A percentile compares a stretch with the other conserved stretches of the same genome.
Conservation (phyloP, 179 eudicot genomes). For the Heliamphora ciliata region DNA sequence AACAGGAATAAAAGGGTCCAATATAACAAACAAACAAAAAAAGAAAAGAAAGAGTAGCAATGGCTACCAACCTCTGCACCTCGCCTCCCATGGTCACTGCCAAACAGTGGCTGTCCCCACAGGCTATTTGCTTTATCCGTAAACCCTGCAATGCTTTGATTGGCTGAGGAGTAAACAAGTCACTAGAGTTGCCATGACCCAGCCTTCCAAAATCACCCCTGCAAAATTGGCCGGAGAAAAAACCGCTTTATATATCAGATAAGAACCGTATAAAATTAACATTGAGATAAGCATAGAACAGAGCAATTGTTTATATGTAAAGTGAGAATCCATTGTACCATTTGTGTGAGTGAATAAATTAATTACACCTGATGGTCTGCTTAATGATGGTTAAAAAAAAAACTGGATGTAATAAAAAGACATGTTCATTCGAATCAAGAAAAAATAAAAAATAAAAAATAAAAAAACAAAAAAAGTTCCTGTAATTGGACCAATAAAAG, state of each 20-base stretch:
- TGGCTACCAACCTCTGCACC: conserved; percentile 64
- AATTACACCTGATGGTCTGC: background rate
- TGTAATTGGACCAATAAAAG: too few species aligned
- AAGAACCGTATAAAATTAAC: background rate
- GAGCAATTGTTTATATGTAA: background rate
- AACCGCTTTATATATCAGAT: background rate
- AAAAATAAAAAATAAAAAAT: too few species aligned
- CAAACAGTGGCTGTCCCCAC: conserved; percentile 97
- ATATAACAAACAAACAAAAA: background rate
- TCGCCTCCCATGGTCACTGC: conserved; percentile 86
- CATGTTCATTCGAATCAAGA: too few species aligned
- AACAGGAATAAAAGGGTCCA: background rate
- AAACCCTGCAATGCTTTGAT: conserved; percentile 68
- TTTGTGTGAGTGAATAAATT: background rate
- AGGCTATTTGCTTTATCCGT: conserved; percentile 80
- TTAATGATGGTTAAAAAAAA: too few species aligned
- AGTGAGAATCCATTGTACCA: background rate
- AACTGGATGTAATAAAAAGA: too few species aligned
- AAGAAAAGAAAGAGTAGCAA: background rate
- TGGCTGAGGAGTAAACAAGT: conserved; percentile 82
- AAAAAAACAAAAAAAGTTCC: too few species aligned
- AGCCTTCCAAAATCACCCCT: conserved; percentile 99
- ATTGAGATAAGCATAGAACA: background rate
- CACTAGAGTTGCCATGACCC: conserved; percentile 96
- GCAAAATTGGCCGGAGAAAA: conserved; percentile 13